phyloP scores from a whole-genome alignment of 768 basidiomycete genomes.

The Russula lepida region DNA sequence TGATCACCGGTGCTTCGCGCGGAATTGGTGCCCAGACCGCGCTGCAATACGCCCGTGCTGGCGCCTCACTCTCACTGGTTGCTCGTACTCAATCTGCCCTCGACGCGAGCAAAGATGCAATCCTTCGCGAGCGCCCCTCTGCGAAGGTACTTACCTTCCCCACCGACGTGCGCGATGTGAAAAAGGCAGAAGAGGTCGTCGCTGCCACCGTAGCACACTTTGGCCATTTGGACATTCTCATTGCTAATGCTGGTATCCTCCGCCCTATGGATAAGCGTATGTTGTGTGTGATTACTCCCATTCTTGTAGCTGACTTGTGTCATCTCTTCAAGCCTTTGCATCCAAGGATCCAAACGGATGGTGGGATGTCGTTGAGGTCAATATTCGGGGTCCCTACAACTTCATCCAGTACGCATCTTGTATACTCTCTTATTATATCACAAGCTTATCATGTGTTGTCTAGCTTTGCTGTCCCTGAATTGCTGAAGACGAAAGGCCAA shows the following conservation, averaged over 20 bases:
- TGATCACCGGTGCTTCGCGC: neutral
- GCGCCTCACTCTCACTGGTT: neutral
- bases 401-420: neutral
- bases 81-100: neutral
- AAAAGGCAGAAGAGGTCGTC: neutral
- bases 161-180: neutral
- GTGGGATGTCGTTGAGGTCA: conserved; percentile 5
- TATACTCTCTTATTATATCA: no score
- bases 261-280: neutral
- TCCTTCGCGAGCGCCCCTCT: neutral
- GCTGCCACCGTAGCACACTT: neutral
- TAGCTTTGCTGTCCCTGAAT: neutral
- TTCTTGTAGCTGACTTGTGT: neutral
- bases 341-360: conserved; percentile 6
- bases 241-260: neutral
- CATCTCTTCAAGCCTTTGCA: no score
- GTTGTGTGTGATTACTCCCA: neutral
- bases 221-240: neutral
- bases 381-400: neutral
- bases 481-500: neutral
- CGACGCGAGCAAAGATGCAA: neutral
- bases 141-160: neutral
- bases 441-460: neutral
- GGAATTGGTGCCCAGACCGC: neutral
- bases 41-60: neutral